Evolutionary conservation across 306 rosid genomes (phyloP).

Genomic region (Cucurbita argyrosperma): DNA sequence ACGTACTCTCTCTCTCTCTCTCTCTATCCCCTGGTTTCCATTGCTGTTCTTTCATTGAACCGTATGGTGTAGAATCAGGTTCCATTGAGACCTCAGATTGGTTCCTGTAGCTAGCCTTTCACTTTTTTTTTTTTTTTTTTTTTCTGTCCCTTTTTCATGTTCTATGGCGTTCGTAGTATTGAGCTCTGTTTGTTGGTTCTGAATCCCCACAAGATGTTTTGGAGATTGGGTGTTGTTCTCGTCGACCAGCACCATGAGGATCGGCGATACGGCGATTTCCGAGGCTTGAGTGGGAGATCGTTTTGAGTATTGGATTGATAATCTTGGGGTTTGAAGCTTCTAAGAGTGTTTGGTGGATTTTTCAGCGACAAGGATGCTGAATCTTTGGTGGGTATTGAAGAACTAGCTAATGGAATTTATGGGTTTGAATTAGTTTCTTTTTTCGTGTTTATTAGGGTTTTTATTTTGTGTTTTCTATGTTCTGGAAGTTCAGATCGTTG

Average conservation of each 20-base stretch:
- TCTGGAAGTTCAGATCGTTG: slow-evolving; percentile 27
- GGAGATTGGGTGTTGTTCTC: slow-evolving; percentile 10
- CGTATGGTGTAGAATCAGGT: slow-evolving; percentile 5
- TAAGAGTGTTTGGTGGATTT: not conserved
- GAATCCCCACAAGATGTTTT: slow-evolving; percentile 19
- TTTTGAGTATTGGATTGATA: not conserved
- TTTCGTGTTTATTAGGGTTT: not conserved
- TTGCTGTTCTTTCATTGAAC: not conserved
- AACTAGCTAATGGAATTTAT: slow-evolving; percentile 11
- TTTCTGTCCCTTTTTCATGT: not conserved
- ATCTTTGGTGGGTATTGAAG: not conserved
- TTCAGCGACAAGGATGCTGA: not conserved
- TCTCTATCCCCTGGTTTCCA: not conserved
- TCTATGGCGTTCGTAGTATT: slow-evolving; percentile 4
- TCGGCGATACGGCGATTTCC: slow-evolving; percentile 21
- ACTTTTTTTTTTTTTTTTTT: not conserved
- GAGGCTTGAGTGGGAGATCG: slow-evolving; percentile 18
- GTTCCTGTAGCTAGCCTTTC: not conserved
- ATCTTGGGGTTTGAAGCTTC: not conserved
- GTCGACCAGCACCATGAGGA: slow-evolving; percentile 24
- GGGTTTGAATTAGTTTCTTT: not conserved
- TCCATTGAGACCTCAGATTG: not conserved
- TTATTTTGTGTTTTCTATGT: not conserved
- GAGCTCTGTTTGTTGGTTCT: not conserved
- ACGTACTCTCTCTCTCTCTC: not conserved